Percentiles rank a stretch among this genome's conserved stretches.
These are phyloP conservation scores for Nakazawaea anatomiae DNA, from an alignment of 805 yeast species.

Conservation along the genomic window DNA sequence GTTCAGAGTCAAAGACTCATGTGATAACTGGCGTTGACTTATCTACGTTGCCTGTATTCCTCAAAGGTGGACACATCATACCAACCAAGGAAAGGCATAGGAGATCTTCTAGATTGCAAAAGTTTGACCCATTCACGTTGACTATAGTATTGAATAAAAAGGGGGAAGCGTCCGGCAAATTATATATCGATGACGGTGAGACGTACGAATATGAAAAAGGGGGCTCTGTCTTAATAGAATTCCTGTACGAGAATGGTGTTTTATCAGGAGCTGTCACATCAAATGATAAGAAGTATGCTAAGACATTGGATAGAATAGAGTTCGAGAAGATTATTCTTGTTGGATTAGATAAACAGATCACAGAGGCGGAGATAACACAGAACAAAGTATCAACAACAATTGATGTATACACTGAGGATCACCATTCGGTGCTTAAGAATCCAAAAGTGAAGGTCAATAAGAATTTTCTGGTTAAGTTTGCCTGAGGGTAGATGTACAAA, in stretches of 20 bases:
- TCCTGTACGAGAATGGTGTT: slow-evolving; percentile 30
- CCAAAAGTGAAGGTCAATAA: slow-evolving; percentile 42
- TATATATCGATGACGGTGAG: slow-evolving; percentile 86
- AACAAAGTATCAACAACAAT: slow-evolving; percentile 30
- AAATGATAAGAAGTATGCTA: slow-evolving; percentile 16
- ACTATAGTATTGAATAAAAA: slow-evolving; percentile 48
- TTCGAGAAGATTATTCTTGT: slow-evolving; percentile 54
- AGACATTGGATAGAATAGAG: slow-evolving; percentile 26
- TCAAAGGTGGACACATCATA: slow-evolving; percentile 76
- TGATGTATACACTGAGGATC: slow-evolving; percentile 17
- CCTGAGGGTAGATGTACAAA: background rate
- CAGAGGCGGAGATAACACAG: slow-evolving; percentile 8
- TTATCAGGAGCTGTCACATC: slow-evolving; percentile 24
- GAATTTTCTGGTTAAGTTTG: slow-evolving; percentile 37
- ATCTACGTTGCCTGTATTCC: slow-evolving; percentile 60
- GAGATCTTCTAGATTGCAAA: slow-evolving; percentile 73
- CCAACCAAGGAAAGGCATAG: slow-evolving; percentile 68
- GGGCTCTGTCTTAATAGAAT: slow-evolving; percentile 38
- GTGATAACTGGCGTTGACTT: slow-evolving; percentile 39
- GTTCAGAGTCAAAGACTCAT: slow-evolving; percentile 31
- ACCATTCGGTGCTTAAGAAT: slow-evolving; percentile 33
- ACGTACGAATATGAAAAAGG: slow-evolving; percentile 51
- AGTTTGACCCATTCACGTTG: slow-evolving; percentile 73
- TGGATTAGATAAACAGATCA: slow-evolving; percentile 20
- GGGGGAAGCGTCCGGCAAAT: slow-evolving; percentile 43